A percentile compares a stretch with the other conserved stretches of the same genome.
These are phyloP conservation scores for Hypoxylon sp. DNA, from an alignment of 2,329 filamentous ascomycete species.

Conservation along the genomic window DNA sequence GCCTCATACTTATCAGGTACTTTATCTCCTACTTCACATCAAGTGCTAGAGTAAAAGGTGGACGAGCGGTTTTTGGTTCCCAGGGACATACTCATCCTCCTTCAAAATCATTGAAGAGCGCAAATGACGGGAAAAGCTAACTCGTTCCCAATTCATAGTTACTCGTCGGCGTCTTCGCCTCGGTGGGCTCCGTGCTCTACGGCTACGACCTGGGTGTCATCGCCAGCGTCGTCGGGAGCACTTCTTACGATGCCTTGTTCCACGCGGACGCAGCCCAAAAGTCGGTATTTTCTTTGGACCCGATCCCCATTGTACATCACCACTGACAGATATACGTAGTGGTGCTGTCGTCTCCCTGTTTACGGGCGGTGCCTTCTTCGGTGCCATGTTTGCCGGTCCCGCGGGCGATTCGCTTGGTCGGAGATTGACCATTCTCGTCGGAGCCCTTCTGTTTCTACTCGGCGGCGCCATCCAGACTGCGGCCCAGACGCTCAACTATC, in stretches of 20 bases:
- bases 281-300: conserved; percentile 44
- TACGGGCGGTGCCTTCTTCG: conserved; percentile 76
- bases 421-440: conserved; percentile 75
- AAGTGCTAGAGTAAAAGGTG: not conserved
- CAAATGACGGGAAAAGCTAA: not conserved
- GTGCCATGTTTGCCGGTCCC: conserved; percentile 68
- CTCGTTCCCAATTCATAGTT: conserved; percentile 52
- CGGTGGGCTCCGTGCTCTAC: conserved; percentile 65
- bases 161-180: conserved; percentile 66
- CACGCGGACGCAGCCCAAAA: conserved; percentile 53
- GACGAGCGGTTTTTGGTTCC: no score
- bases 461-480: conserved; percentile 81
- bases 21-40: conserved; percentile 8
- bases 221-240: conserved; percentile 63
- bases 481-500: conserved; percentile 66
- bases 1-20: conserved; percentile 50
- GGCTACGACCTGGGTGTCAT: conserved; percentile 68
- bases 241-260: conserved; percentile 58
- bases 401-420: conserved; percentile 70
- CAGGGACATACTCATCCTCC: no score
- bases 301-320: conserved; percentile 2
- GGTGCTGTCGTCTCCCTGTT: conserved; percentile 82
- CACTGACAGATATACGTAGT: conserved; percentile 51
- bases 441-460: conserved; percentile 76
- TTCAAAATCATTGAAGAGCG: no score